These are phyloP conservation scores for Jaenimonas drosophilae DNA, from an alignment of 208 protist species.

Conservation along the genomic window DNA sequence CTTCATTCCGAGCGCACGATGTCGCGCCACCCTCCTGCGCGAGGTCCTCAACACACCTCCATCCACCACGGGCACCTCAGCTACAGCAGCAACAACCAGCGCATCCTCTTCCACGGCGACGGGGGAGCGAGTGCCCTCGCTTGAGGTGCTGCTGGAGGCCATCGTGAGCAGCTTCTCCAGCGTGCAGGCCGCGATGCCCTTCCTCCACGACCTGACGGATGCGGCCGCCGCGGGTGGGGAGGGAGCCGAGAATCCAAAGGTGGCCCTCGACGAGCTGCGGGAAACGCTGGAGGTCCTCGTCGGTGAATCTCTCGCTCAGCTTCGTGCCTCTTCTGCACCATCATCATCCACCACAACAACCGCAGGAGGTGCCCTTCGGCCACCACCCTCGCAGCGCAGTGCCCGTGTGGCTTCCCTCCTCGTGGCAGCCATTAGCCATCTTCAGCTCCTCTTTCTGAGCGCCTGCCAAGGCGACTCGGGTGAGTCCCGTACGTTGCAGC, in stretches of 20 bases:
- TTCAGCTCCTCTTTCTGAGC: conserved; percentile 67
- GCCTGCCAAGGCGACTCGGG: conserved; percentile 24
- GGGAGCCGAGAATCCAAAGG: neutral
- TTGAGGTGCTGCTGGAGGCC: conserved; percentile 23
- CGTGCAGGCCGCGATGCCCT: neutral
- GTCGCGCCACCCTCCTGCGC: conserved; percentile 46
- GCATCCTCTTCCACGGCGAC: conserved; percentile 4
- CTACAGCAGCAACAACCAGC: conserved; percentile 5
- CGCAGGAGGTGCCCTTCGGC: neutral
- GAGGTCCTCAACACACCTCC: conserved; percentile 29
- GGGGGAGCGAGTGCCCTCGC: conserved; percentile 14
- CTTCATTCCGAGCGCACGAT: conserved; percentile 52
- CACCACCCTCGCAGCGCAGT: too few species aligned
- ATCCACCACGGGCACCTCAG: conserved; percentile 2
- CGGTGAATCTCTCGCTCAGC: conserved; percentile 22
- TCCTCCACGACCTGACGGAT: neutral
- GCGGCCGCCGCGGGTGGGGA: too few species aligned
- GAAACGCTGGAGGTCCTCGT: conserved; percentile 23
- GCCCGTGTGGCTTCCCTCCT: too few species aligned
- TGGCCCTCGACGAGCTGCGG: conserved; percentile 17
- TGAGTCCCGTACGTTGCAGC: neutral
- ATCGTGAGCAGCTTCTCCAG: conserved; percentile 9
- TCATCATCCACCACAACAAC: too few species aligned
- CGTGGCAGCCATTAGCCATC: conserved; percentile 39
- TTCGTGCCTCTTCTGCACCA: too few species aligned